Evolutionary conservation across 352 stramenopile genomes (phyloP), one percentile per base, ranked within the genome.

Genomic region (Globisporangium iwayamae): DNA sequence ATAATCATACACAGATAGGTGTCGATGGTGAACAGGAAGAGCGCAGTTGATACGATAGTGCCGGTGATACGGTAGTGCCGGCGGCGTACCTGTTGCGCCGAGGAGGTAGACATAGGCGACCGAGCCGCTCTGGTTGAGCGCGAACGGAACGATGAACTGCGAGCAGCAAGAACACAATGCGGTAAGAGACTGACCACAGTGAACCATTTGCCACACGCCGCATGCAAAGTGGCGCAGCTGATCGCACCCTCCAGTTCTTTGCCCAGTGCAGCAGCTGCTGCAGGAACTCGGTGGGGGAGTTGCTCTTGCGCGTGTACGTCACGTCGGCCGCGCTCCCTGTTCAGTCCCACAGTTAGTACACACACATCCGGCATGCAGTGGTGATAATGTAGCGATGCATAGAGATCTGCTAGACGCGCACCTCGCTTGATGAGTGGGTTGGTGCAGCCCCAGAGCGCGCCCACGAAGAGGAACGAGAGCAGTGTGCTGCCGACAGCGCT

Each of bases 391-490:
- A 28, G 25, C 25, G 28, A 20, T 30, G n/a, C 11, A 30, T 8
- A 1, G n/a, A 3, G 11, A 39, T n/a, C 50, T 39, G 50, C 50
- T 8, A 25, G n/a, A 14, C 34, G 10, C 36, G 32, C 55, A 90
- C 86, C 86, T 81, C 67, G 62, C 63, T 95, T 95, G 56, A 95
- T 91, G 34, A 95, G 70, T 2, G 87, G 87, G 64, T 95, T 95
- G 4, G 87, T 95, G 67, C 87, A 95, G 1, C 87, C 87, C 87
- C 87, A 95, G 2, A 95, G 75, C 20, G 85, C 85, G n/a, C 87
- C 85, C 43, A 95, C 83, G 56, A 92, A 75, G 30, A 95, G 71
- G 65, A 95, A 93, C 39, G 83, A 92, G 51, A 91, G 65, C 41
- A 94, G 63, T 54, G 78, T 92, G 51, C 18, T 43, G 30, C 51